These are phyloP conservation scores for Rhodotorula mucilaginosa DNA, from an alignment of 1,284 basidiomycete genomes.

Conservation along the genomic window DNA sequence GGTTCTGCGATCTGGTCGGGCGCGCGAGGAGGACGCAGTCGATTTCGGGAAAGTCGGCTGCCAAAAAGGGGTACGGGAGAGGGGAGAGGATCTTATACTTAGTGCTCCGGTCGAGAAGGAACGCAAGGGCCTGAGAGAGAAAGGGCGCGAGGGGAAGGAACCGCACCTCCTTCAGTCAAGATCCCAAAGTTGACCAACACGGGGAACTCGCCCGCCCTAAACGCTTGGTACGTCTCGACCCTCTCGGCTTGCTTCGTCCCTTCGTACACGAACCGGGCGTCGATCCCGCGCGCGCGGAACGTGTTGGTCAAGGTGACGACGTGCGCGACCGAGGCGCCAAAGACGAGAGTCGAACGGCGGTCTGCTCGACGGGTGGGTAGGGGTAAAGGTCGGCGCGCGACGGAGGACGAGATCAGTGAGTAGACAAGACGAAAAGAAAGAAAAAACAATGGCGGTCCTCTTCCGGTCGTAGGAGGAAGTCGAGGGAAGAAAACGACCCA, in stretches of 20 bases:
- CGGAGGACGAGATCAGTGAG: background rate
- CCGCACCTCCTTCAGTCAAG: conserved; percentile 70
- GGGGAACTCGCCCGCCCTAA: conserved; percentile 71
- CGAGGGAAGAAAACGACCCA: conserved; percentile 1
- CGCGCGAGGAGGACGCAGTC: conserved; percentile 78
- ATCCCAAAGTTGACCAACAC: conserved; percentile 92
- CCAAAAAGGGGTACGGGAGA: conserved; percentile 58
- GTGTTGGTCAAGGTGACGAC: background rate
- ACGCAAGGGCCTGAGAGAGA: background rate
- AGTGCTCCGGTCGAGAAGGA: too few relatives aligned
- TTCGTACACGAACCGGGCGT: conserved; percentile 78
- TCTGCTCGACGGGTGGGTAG: conserved; percentile 37
- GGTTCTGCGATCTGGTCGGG: conserved; percentile 74
- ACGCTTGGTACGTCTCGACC: conserved; percentile 64
- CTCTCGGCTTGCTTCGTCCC: conserved; percentile 63
- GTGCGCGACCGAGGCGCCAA: conserved; percentile 83
- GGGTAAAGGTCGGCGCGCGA: too few relatives aligned
- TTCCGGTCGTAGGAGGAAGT: background rate
- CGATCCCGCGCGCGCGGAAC: conserved; percentile 75
- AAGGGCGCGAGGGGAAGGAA: too few relatives aligned
- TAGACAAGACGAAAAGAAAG: too few relatives aligned
- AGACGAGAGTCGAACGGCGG: conserved; percentile 82
- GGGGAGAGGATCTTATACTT: conserved; percentile 52
- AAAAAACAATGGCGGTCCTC: too few relatives aligned
- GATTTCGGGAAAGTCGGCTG: conserved; percentile 52